Evolutionary conservation across 305 asterid species (phyloP).

Genomic region (Plantago coronopus): DNA sequence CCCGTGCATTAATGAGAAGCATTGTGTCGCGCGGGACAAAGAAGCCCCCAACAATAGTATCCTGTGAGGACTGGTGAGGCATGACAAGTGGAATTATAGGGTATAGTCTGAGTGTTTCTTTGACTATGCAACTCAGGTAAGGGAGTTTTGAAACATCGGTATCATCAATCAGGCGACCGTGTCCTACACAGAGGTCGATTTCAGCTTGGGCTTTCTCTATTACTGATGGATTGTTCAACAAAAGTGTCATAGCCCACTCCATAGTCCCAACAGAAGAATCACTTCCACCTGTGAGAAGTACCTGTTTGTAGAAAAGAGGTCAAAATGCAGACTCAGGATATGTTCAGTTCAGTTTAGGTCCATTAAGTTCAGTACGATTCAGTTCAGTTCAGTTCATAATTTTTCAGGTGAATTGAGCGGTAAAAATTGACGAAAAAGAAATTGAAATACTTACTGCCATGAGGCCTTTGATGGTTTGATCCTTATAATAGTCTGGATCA

Average conservation of each 20-base stretch:
- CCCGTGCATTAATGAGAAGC: conserved; percentile 14
- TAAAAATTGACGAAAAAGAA: no score
- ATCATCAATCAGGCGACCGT: background rate
- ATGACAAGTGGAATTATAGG: background rate
- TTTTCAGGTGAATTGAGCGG: no score
- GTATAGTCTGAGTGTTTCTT: background rate
- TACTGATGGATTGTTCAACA: background rate
- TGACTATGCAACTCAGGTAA: background rate
- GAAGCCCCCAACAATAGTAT: background rate
- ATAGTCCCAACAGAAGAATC: background rate
- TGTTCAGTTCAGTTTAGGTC: no score
- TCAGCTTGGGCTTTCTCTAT: background rate
- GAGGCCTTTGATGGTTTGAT: no score
- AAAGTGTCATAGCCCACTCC: conserved; percentile 7
- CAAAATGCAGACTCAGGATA: background rate
- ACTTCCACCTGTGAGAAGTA: conserved; percentile 4
- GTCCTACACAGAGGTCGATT: background rate
- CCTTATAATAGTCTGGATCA: no score
- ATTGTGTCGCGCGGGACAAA: background rate
- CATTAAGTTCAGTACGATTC: no score
- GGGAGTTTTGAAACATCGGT: background rate
- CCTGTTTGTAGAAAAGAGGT: background rate
- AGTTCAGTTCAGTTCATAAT: no score
- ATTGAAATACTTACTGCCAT: no score
- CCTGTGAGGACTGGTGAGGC: background rate